phyloP scores from a whole-genome alignment of 1,139 yeast species.

The Ashbya aceris region DNA sequence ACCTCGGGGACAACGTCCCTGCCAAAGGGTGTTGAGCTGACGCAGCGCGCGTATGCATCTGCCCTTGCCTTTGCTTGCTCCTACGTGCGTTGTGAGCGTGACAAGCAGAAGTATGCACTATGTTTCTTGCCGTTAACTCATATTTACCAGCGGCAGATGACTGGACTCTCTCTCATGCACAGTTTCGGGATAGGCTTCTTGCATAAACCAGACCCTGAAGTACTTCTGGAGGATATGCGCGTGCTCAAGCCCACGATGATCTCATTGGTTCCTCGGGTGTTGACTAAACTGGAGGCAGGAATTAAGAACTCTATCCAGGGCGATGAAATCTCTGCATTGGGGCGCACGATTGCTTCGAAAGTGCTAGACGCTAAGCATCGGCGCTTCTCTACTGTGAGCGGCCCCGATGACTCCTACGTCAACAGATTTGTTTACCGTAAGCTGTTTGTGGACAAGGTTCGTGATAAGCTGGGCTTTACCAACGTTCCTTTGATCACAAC shows the following conservation, averaged over 20 bases:
- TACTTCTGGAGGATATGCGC: constrained; percentile 48
- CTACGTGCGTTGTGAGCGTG: neutral
- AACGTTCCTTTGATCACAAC: constrained; percentile 38
- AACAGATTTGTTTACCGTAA: constrained; percentile 36
- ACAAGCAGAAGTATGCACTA: constrained; percentile 19
- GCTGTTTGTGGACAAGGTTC: constrained; percentile 42
- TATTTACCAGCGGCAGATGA: constrained; percentile 45
- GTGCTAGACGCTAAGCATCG: constrained; percentile 33
- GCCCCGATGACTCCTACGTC: constrained; percentile 26
- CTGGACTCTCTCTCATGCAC: constrained; percentile 21
- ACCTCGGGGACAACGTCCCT: constrained; percentile 73
- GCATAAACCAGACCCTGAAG: constrained; percentile 36
- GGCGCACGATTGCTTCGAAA: constrained; percentile 30
- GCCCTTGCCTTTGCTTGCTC: constrained; percentile 32
- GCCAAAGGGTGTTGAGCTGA: constrained; percentile 66
- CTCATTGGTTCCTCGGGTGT: constrained; percentile 57
- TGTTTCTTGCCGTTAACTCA: constrained; percentile 63
- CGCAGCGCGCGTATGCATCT: constrained; percentile 46
- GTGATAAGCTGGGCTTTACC: constrained; percentile 50
- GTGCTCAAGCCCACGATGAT: constrained; percentile 44
- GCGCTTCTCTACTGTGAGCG: constrained; percentile 32
- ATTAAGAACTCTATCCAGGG: constrained; percentile 34
- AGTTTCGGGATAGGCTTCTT: constrained; percentile 39
- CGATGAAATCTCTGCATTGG: constrained; percentile 14
- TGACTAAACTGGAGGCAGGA: constrained; percentile 51